These are phyloP conservation scores for Trichosporon inkin DNA, from an alignment of 1,284 basidiomycete genomes.

Conservation along the genomic window DNA sequence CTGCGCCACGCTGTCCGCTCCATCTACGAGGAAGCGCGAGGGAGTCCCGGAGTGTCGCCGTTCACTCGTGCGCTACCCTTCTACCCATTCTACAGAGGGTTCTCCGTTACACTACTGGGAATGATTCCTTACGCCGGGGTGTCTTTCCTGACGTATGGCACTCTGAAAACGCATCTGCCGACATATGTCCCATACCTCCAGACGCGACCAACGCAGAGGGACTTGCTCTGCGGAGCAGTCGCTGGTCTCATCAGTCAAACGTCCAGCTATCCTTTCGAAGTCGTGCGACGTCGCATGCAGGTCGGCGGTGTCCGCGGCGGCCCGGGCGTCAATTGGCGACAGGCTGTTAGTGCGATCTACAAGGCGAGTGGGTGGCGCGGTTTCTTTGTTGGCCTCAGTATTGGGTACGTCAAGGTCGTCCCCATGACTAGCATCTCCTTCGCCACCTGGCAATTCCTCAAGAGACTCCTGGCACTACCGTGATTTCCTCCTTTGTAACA, in stretches of 20 bases:
- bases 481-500: conserved; percentile 31
- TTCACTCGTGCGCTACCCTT: conserved; percentile 49
- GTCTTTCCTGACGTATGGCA: conserved; percentile 89
- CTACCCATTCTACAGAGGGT: conserved; percentile 78
- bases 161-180: conserved; percentile 63
- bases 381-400: conserved; percentile 88
- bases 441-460: conserved; percentile 51
- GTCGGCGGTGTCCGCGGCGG: conserved; percentile 74
- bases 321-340: conserved; percentile 62
- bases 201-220: conserved; percentile 48
- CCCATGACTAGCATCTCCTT: conserved; percentile 73
- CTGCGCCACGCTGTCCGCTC: conserved; percentile 61
- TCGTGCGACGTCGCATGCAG: conserved; percentile 90
- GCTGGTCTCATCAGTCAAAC: conserved; percentile 87
- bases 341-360: conserved; percentile 71
- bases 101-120: conserved; percentile 81
- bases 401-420: conserved; percentile 94
- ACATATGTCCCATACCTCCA: conserved; percentile 48
- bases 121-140: conserved; percentile 98
- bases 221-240: conserved; percentile 78
- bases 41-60: conserved; percentile 28
- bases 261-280: conserved; percentile 92
- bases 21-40: conserved; percentile 53
- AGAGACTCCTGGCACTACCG: conserved; percentile 39
- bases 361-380: conserved; percentile 69